phyloP scores from a whole-genome alignment of 805 yeast genomes.

The Dipodascopsis tothii region DNA sequence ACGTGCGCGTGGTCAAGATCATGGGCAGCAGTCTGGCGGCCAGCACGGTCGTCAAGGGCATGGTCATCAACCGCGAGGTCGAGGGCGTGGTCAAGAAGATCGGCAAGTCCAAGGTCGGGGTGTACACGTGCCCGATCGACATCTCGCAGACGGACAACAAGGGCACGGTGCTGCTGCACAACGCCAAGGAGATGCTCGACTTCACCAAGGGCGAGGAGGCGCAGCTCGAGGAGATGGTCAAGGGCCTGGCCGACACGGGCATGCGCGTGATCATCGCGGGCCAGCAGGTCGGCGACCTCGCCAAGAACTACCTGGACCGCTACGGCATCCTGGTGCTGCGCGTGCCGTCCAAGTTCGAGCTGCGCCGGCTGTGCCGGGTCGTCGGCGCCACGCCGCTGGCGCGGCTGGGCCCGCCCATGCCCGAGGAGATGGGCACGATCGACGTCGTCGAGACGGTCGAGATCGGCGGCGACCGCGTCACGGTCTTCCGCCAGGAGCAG shows the following conservation, averaged over 20 bases:
- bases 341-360: constrained; percentile 88
- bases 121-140: constrained; percentile 89
- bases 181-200: constrained; percentile 93
- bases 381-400: constrained; percentile 97
- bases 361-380: constrained; percentile 88
- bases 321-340: constrained; percentile 75
- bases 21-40: constrained; percentile 78
- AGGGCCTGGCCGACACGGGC: constrained; percentile 76
- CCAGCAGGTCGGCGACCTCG: constrained; percentile 83
- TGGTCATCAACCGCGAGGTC: constrained; percentile 98
- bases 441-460: constrained; percentile 86
- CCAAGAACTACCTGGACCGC: constrained; percentile 85
- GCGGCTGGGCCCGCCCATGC: constrained; percentile 87
- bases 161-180: constrained; percentile 92
- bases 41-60: constrained; percentile 83
- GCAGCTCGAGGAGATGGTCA: constrained; percentile 75
- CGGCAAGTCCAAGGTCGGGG: constrained; percentile 73
- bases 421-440: constrained; percentile 84
- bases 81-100: constrained; percentile 62
- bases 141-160: constrained; percentile 95
- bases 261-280: constrained; percentile 90
- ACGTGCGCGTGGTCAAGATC: constrained; percentile 89
- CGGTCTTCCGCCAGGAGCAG: constrained; percentile 69
- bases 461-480: constrained; percentile 96
- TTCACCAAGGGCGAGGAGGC: constrained; percentile 94